phyloP scores from a whole-genome alignment of 371 early-diverging fungal genomes.

The Cokeromyces recurvatus region DNA sequence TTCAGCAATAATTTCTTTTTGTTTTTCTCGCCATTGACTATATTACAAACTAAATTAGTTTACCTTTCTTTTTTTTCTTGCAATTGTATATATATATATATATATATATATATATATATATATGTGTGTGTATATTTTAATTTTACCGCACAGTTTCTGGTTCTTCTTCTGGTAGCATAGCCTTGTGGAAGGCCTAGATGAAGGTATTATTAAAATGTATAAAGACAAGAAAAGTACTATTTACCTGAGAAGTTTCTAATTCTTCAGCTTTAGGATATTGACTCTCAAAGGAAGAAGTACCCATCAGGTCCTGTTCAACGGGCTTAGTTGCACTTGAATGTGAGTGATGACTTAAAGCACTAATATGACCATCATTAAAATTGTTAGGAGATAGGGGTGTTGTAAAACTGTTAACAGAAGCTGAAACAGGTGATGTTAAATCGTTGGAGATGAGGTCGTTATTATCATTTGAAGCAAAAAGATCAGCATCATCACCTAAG shows the following conservation, averaged over 20 bases:
- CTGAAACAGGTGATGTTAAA: constrained; percentile 18
- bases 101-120: neutral
- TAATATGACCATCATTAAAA: constrained; percentile 5
- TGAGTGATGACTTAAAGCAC: constrained; percentile 11
- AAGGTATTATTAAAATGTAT: too few species aligned
- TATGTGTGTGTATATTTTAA: neutral
- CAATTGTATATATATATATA: neutral
- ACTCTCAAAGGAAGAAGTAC: constrained; percentile 31
- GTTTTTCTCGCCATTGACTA: constrained; percentile 83
- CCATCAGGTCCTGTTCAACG: neutral
- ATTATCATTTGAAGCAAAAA: constrained; percentile 34
- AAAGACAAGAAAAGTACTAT: too few species aligned
- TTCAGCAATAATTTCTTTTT: constrained; percentile 64
- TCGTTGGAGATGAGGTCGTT: constrained; percentile 14
- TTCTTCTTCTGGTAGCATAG: constrained; percentile 48
- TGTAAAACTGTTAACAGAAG: constrained; percentile 2
- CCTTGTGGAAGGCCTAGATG: constrained; percentile 44
- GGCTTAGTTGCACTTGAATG: neutral
- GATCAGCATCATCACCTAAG: constrained; percentile 76
- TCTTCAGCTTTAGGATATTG: constrained; percentile 47
- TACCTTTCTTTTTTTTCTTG: neutral
- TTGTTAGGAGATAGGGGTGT: constrained; percentile 4
- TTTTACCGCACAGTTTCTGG: constrained; percentile 55
- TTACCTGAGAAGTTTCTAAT: constrained; percentile 45
- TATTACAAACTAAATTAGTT: too few species aligned